Evolutionary conservation across 495 filamentous ascomycete species (phyloP).

Genomic region (Annulohypoxylon nitens): DNA sequence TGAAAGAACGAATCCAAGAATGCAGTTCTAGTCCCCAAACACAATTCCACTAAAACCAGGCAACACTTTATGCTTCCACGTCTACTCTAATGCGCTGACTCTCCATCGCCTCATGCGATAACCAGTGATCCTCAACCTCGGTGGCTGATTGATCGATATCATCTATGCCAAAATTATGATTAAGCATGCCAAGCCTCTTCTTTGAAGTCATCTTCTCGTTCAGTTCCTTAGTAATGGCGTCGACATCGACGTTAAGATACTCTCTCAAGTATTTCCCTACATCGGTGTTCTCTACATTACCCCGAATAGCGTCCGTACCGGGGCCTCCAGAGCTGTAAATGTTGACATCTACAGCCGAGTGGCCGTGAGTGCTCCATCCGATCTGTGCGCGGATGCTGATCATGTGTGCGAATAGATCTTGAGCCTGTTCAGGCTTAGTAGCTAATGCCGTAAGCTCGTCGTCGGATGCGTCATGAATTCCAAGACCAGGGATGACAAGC

Average conservation of each 20-base stretch:
- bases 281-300: constrained; percentile 96
- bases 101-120: constrained; percentile 43
- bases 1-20: constrained; percentile 19
- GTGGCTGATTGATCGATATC: background rate
- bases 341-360: constrained; percentile 92
- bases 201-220: constrained; percentile 64
- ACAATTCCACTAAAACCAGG: background rate
- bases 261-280: constrained; percentile 82
- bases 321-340: constrained; percentile 78
- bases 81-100: background rate
- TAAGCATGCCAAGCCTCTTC: constrained; percentile 9
- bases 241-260: constrained; percentile 85
- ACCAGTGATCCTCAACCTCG: constrained; percentile 45
- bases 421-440: constrained; percentile 62
- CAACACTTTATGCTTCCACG: background rate
- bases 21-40: background rate
- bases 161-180: constrained; percentile 1
- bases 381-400: constrained; percentile 87
- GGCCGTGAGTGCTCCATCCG: constrained; percentile 93
- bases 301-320: constrained; percentile 67
- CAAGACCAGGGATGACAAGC: constrained; percentile 75
- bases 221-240: constrained; percentile 79
- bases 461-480: constrained; percentile 78
- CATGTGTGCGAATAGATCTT: constrained; percentile 82
- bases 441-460: constrained; percentile 77